Base-by-base conservation (phyloP, 2,329 filamentous ascomycete genomes). In the Cladophialophora exuberans region DNA sequence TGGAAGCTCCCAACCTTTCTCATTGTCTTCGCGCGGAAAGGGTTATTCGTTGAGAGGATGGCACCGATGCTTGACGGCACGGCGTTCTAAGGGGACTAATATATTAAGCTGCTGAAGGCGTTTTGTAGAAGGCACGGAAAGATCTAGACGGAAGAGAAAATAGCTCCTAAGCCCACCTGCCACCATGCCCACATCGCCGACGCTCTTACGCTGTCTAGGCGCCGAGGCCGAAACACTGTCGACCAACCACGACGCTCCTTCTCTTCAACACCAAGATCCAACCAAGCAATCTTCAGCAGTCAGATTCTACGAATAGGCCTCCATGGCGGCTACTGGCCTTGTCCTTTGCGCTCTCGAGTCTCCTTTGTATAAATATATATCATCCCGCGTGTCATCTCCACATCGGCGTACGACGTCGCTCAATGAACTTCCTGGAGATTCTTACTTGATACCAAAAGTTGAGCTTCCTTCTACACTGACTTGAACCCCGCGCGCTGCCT, bases 321-420 rank as follows among this genome's bases (percentile, higher is more conserved):
- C n/a, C n/a, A 56, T 46, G 58, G 58, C 58, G 58, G 52, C 49
- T 61, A 61, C 13, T 7, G 28, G 13, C 28, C 13, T 31, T 31
- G 28, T 7, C 7, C 28, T 31, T 31, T 31, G 28, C 7, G 28
- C 13, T 6, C 6, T 6, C 28, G 28, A 31, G 28, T 6, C 28
- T 31, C 7, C 28, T 6, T 31, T 13, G 28, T 31, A 13, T 13
- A 6, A 7, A 7, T 31, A 6, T 6, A 7, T 31, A 7, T 6
- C 13, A 13, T 31, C 6, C 6, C 7, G 28, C 17, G 35, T 20
- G 35, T 20, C 35, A 39, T 38, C 35, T 39, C 15, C 15, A 39
- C 6, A 15, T n/a, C n/a, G n/a, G n/a, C 18, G 13, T 11, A 20
- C 35, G 35, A 39, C 35, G 35, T 39, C 35, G 35, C 10, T 20